Percentiles rank a stretch among this genome's conserved stretches.
phyloP scores from a whole-genome alignment of 495 filamentous ascomycete species.

The Cudoniella acicularis region DNA sequence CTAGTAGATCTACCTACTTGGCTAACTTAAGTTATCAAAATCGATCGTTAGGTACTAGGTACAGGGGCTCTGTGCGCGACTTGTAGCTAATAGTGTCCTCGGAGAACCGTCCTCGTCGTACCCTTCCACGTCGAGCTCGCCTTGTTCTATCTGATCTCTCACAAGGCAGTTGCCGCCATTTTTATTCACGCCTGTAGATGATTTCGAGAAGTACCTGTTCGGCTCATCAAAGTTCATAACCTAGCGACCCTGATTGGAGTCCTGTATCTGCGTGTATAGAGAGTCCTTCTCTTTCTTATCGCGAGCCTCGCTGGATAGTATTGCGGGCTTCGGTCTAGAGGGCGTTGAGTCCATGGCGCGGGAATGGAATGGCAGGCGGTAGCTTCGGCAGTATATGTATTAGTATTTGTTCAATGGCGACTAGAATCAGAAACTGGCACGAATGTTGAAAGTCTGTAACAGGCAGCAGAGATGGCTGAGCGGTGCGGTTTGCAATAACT shows the following conservation, averaged over 20 bases:
- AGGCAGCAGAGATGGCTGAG: too few relatives aligned
- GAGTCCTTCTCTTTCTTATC: constrained; percentile 7
- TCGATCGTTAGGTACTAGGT: constrained; percentile 42
- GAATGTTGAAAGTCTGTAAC: background rate
- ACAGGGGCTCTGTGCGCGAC: constrained; percentile 5
- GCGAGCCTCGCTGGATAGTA: constrained; percentile 3
- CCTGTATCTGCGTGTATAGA: constrained; percentile 1
- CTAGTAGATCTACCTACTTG: constrained; percentile 42
- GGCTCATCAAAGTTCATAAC: background rate
- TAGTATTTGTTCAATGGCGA: constrained; percentile 2
- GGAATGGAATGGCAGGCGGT: constrained; percentile 1
- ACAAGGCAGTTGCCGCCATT: constrained; percentile 4
- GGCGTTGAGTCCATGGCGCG: background rate
- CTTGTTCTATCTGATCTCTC: constrained; percentile 5
- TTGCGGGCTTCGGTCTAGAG: background rate
- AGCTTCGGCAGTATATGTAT: constrained; percentile 2
- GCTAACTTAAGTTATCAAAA: constrained; percentile 68
- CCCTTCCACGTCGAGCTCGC: constrained; percentile 3
- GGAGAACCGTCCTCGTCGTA: constrained; percentile 5
- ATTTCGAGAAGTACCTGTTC: constrained; percentile 12
- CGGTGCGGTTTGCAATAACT: too few relatives aligned
- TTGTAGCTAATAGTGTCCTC: constrained; percentile 3
- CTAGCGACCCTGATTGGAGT: background rate
- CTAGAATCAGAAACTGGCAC: constrained; percentile 3
- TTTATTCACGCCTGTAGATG: constrained; percentile 11